Evolutionary conservation across 2,329 filamentous ascomycete genomes (phyloP), one percentile per base, ranked within the genome.

Genomic region (Pseudogymnoascus sp.): DNA sequence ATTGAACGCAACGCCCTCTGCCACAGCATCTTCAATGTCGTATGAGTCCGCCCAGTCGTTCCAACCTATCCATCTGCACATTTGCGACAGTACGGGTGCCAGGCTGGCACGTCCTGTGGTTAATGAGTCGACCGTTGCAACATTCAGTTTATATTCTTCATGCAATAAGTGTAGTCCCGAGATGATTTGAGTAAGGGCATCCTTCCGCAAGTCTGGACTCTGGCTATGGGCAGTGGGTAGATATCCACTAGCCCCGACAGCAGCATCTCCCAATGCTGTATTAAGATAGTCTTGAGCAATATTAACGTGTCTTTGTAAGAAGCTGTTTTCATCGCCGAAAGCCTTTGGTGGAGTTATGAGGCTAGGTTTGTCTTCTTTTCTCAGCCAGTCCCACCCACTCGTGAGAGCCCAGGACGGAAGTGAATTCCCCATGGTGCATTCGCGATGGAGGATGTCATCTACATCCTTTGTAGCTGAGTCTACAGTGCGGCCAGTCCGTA

Each of bases 91-190:
- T 1, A 97, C 75, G 14, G 89, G 86, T n/a, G 85, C 84, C 21
- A 97, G 75, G 44, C 82, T 79, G 12, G 79, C 75, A 21, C 76
- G 69, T 44, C 80, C 76, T 18, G 74, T 74, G 59, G 72, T 75
- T 10, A 79, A 75, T n/a, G 76, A 73, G 66, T 83, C 79, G n/a
- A 77, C 75, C 50, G 79, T 78, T 62, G 79, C 76, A 3, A 87
- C 83, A 65, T 90, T 85, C 1, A 99, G 82, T 72, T 96, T 97
- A 66, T 89, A 82, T 73, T 99, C 95, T 73, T 99, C 93, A 0
- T 89, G 82, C n/a, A 96, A 78, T 2, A 97, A 79, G 76, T 99
- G 95, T 11, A 99, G 79, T 0, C 85, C 89, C 67, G 96, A 79
- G 38, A 93, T 82, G 61, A 89, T 81, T 70, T 90, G 84, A 72